Base-by-base conservation (phyloP, 2,329 filamentous ascomycete genomes). In the Fonsecaea erecta region DNA sequence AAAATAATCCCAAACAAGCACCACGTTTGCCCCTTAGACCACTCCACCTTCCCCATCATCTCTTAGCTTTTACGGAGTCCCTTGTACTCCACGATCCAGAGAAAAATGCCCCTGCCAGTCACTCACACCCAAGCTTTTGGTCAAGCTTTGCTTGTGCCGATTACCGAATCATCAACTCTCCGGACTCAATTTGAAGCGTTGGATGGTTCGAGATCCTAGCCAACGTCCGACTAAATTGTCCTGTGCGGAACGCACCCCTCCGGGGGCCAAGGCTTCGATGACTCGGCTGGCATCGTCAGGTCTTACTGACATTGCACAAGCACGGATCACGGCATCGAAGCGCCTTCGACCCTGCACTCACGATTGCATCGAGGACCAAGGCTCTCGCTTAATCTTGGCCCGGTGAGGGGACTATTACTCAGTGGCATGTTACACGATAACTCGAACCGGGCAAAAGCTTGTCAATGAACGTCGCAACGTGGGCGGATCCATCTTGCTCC, bases 121-220 rank as follows among this genome's bases (percentile, higher is more conserved):
- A 62, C 58, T 48, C 58, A 46, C 43, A 46, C 30, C 16, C 16
- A 82, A 16, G 81, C 77, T 61, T 32, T 71, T 32, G 80, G 80
- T 65, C 75, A 77, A 54, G 84, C 75, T 63, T 76, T 75, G n/a
- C 83, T 71, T 43, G 72, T 75, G 64, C 58, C 62, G 64, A 67
- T 69, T 35, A 32, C 59, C 67, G 64, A 69, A 34, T 59, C 51
- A 18, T 4, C 21, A 8, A 24, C 14, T 63, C 35, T 37, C 67
- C 52, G 53, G 67, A 61, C 64, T 69, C 67, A 67, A 62, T 46
- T 54, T 69, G 67, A 69, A 62, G 67, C 67, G 62, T 21, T 28
- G 6, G 14, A 32, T 46, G 59, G 40, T 58, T 57, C 28, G 60
- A 21, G 83, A 75, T 3, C 73, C 71, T 61, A 71, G 9, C 57